A percentile compares a stretch with the other conserved stretches of the same genome.
Evolutionary conservation across 371 early-diverging fungal species (phyloP).

Genomic region (Coemansia linderi): DNA sequence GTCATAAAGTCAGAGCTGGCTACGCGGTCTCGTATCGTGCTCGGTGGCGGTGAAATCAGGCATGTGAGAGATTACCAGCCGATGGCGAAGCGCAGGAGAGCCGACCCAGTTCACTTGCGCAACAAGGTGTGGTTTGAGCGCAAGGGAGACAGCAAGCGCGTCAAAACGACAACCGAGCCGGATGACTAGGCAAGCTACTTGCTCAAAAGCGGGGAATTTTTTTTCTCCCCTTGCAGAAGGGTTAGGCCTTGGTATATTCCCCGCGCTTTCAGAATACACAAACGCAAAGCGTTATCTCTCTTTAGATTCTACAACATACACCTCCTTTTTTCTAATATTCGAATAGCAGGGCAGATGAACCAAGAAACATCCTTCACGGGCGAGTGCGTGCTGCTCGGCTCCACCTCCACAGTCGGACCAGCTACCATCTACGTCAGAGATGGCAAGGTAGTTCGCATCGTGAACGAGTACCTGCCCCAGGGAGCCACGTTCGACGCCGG

Average conservation of each 20-base stretch:
- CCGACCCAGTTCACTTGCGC: constrained; percentile 50
- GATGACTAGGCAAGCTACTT: neutral
- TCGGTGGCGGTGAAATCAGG: constrained; percentile 45
- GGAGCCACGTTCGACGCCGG: constrained; percentile 58
- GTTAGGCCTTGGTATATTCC: constrained; percentile 6
- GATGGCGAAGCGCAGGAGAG: constrained; percentile 42
- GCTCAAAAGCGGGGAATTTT: neutral
- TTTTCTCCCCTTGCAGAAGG: neutral
- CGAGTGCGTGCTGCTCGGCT: constrained; percentile 50
- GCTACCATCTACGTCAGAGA: constrained; percentile 45
- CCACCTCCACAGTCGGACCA: constrained; percentile 29
- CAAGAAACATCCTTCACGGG: constrained; percentile 45
- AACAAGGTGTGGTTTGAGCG: constrained; percentile 51
- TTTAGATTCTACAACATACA: neutral
- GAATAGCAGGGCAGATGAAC: constrained; percentile 17
- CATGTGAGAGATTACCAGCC: constrained; percentile 37
- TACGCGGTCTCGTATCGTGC: neutral
- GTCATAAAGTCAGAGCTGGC: constrained; percentile 9
- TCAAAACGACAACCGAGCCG: constrained; percentile 5
- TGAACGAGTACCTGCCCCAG: constrained; percentile 23
- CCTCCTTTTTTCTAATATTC: neutral
- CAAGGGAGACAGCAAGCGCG: constrained; percentile 28
- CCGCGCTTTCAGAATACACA: neutral
- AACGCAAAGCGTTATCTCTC: constrained; percentile 1
- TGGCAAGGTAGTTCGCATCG: constrained; percentile 45